These are phyloP conservation scores for Diplotaxis tenuifolia DNA, from an alignment of 345 rosid genomes.

Conservation along the genomic window DNA sequence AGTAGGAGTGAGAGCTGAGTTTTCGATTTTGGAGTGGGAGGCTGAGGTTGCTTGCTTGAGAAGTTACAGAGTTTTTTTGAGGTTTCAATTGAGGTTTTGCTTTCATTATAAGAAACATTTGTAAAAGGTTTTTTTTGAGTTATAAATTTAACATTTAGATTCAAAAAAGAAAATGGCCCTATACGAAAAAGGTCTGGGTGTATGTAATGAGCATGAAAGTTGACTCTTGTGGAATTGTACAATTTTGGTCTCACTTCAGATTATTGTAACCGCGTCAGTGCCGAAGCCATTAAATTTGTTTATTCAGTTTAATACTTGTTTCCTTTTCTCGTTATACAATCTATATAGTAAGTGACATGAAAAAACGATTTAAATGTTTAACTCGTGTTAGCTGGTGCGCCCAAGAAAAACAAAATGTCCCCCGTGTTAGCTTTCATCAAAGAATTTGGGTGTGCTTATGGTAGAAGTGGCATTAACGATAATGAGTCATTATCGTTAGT, in stretches of 20 bases:
- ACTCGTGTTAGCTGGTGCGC: background rate
- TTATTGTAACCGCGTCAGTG: conserved; percentile 23
- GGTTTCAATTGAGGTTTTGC: too few species aligned
- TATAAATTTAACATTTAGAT: too few species aligned
- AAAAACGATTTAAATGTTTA: background rate
- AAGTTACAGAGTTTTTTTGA: too few species aligned
- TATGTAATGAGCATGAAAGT: conserved; percentile 18
- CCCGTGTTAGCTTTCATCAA: background rate
- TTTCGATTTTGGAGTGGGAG: too few species aligned
- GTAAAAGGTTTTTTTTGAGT: too few species aligned
- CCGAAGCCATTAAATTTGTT: background rate
- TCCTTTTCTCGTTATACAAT: background rate
- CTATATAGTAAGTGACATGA: background rate
- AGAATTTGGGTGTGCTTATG: background rate
- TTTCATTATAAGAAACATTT: too few species aligned
- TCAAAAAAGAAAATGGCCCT: too few species aligned
- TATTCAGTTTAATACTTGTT: background rate
- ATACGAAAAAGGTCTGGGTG: conserved; percentile 1
- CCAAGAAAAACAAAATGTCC: background rate
- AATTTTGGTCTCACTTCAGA: conserved; percentile 6
- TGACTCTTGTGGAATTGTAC: conserved; percentile 18
- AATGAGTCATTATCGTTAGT: too few species aligned
- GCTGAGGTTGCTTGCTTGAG: too few species aligned
- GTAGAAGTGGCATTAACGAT: too few species aligned
- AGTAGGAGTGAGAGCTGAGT: too few species aligned